phyloP scores from a whole-genome alignment of 2,329 filamentous ascomycete species.

The Ophiostoma tasmaniense region DNA sequence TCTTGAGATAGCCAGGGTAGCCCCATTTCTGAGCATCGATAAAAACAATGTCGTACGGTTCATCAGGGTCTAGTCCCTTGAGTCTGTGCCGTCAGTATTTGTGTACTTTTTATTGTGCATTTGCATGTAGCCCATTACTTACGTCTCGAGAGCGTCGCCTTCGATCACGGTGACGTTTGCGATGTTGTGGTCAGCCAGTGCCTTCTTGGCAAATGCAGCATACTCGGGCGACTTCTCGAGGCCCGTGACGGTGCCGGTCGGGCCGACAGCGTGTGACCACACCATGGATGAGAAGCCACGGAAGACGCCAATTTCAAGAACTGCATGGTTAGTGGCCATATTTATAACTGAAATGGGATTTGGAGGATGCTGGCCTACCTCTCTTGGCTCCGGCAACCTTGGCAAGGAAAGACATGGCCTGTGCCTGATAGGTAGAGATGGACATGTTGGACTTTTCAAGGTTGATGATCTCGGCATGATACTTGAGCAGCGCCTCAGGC shows the following conservation, averaged over 20 bases:
- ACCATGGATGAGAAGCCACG: slow-evolving; percentile 41
- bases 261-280: slow-evolving; percentile 40
- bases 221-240: slow-evolving; percentile 40
- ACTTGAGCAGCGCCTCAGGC: slow-evolving; percentile 35
- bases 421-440: slow-evolving; percentile 25
- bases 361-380: slow-evolving; percentile 34
- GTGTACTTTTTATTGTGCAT: neutral
- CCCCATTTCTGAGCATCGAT: slow-evolving; percentile 46
- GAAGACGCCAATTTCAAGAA: slow-evolving; percentile 43
- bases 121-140: slow-evolving; percentile 20
- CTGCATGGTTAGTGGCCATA: slow-evolving; percentile 23
- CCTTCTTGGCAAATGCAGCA: slow-evolving; percentile 33
- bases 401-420: slow-evolving; percentile 31
- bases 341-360: slow-evolving; percentile 36
- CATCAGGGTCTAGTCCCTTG: slow-evolving; percentile 27
- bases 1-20: slow-evolving; percentile 40
- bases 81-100: slow-evolving; percentile 23
- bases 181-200: slow-evolving; percentile 32
- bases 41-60: slow-evolving; percentile 47
- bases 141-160: slow-evolving; percentile 41
- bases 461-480: slow-evolving; percentile 29
- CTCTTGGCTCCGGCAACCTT: slow-evolving; percentile 33
- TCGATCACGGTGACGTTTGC: slow-evolving; percentile 39
- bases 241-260: slow-evolving; percentile 34
- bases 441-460: slow-evolving; percentile 21